A percentile compares a stretch with the other conserved stretches of the same genome.
phyloP scores from a whole-genome alignment of 1,284 basidiomycete species.

The Phlebopus sp. region DNA sequence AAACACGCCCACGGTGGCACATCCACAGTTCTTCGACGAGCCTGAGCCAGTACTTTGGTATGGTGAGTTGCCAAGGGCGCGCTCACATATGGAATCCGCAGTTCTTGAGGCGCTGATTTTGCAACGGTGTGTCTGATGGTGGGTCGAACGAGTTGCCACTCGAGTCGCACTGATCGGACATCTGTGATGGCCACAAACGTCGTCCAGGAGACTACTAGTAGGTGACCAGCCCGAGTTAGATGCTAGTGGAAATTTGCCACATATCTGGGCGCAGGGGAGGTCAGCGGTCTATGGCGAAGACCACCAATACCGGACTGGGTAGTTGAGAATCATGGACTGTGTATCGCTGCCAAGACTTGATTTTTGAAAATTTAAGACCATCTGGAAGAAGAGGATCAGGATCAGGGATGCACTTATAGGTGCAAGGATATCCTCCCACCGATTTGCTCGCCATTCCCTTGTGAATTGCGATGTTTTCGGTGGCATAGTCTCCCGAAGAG shows the following conservation, averaged over 20 bases:
- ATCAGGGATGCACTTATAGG: constrained; percentile 28
- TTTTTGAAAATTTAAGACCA: too few species aligned
- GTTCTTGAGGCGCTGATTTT: too few species aligned
- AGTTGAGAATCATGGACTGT: neutral
- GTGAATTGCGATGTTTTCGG: neutral
- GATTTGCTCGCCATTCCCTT: constrained; percentile 7
- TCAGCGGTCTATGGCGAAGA: constrained; percentile 41
- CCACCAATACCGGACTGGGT: constrained; percentile 40
- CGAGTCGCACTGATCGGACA: neutral
- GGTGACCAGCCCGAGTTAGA: constrained; percentile 33
- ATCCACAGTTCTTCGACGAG: too few species aligned
- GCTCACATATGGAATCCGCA: neutral
- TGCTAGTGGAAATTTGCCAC: constrained; percentile 39
- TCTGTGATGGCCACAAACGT: constrained; percentile 1
- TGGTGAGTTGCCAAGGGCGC: neutral
- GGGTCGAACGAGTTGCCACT: neutral
- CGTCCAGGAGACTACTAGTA: constrained; percentile 15
- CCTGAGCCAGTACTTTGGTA: too few species aligned
- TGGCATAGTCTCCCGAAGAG: neutral
- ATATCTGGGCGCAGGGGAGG: constrained; percentile 57
- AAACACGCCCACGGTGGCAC: too few species aligned
- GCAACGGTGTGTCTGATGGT: constrained; percentile 3
- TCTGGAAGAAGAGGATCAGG: constrained; percentile 25
- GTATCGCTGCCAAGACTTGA: too few species aligned
- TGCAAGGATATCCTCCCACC: constrained; percentile 6